A percentile compares a stretch with the other conserved stretches of the same genome.
These are phyloP conservation scores for Globisporangium mamillatum DNA, from an alignment of 352 stramenopile species.

Conservation along the genomic window DNA sequence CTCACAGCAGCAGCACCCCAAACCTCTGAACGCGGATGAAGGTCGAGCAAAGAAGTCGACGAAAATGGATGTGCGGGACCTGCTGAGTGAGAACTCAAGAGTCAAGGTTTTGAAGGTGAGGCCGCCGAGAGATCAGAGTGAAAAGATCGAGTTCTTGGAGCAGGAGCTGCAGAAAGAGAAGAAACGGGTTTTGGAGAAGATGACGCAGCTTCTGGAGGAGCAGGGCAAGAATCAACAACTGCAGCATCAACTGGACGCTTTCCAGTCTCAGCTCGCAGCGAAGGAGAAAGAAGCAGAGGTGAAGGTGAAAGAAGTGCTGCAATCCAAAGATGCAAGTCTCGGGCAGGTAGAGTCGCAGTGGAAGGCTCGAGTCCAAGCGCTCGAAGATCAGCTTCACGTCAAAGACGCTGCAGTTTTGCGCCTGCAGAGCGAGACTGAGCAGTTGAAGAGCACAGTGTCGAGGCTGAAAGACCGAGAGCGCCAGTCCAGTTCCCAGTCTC, in stretches of 20 bases:
- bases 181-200: conserved; percentile 64
- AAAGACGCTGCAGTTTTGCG: conserved; percentile 32
- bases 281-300: conserved; percentile 25
- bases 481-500: conserved; percentile 9
- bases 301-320: conserved; percentile 16
- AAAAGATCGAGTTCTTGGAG: conserved; percentile 26
- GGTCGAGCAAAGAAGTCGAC: conserved; percentile 1
- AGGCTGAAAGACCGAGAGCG: conserved; percentile 21
- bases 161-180: conserved; percentile 65
- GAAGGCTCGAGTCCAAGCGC: conserved; percentile 17
- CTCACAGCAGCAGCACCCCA: neutral
- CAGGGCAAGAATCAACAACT: conserved; percentile 63
- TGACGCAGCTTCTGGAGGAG: conserved; percentile 62
- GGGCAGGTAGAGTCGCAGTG: conserved; percentile 27
- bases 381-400: conserved; percentile 32
- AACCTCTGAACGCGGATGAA: neutral
- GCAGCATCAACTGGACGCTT: conserved; percentile 33
- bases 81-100: conserved; percentile 14
- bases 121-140: neutral
- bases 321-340: conserved; percentile 23
- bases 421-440: conserved; percentile 36
- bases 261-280: conserved; percentile 33
- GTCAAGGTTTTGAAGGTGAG: conserved; percentile 1
- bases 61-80: conserved; percentile 19
- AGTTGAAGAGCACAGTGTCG: conserved; percentile 26